These are phyloP conservation scores for Murraya koenigii DNA, from an alignment of 345 rosid genomes.

Conservation along the genomic window DNA sequence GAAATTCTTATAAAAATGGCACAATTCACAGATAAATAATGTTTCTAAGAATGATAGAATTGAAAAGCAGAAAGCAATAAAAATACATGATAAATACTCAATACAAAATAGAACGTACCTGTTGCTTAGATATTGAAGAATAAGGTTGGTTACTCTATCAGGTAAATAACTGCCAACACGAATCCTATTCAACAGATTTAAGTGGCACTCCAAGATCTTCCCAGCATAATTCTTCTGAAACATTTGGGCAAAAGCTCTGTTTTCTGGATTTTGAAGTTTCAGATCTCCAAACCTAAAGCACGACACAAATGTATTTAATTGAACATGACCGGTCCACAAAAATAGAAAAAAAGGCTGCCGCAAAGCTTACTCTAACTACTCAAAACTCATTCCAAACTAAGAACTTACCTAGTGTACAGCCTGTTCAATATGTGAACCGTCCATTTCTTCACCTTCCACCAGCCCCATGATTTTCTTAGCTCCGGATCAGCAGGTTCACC, in stretches of 20 bases:
- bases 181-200: constrained; percentile 71
- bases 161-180: constrained; percentile 94
- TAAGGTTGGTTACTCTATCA: constrained; percentile 89
- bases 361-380: background rate
- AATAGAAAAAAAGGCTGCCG: background rate
- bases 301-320: background rate
- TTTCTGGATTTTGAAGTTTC: constrained; percentile 82
- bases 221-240: constrained; percentile 95
- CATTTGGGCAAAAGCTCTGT: constrained; percentile 81
- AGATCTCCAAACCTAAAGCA: constrained; percentile 88
- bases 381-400: background rate
- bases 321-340: background rate
- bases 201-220: constrained; percentile 88
- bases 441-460: constrained; percentile 99
- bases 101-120: constrained; percentile 48
- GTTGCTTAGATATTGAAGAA: constrained; percentile 94
- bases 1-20: background rate
- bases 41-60: background rate
- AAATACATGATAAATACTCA: background rate
- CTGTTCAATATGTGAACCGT: constrained; percentile 93
- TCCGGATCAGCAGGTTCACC: constrained; percentile 92
- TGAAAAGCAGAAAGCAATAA: background rate
- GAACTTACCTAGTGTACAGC: constrained; percentile 75
- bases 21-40: background rate
- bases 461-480: constrained; percentile 94